Percentiles rank a stretch among this genome's conserved stretches.
phyloP scores from a whole-genome alignment of 805 yeast species.

The Lachancea nothofagi region DNA sequence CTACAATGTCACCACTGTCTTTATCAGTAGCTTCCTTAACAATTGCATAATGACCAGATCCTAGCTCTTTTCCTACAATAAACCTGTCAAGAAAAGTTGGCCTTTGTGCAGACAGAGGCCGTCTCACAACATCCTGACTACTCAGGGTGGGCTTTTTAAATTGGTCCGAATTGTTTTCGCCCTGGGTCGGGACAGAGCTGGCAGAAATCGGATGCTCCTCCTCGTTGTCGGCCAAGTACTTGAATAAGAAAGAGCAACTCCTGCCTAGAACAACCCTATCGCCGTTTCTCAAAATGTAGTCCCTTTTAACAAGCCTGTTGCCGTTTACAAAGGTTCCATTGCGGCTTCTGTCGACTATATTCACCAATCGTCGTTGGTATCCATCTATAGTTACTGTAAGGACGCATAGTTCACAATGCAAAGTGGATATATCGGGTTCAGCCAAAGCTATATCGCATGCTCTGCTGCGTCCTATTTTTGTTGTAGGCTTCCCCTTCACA shows the following conservation, averaged over 20 bases:
- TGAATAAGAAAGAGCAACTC: slow-evolving; percentile 46
- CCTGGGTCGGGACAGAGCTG: neutral
- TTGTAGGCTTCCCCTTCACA: slow-evolving; percentile 32
- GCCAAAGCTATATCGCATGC: slow-evolving; percentile 49
- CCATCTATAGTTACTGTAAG: slow-evolving; percentile 36
- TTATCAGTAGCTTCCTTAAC: slow-evolving; percentile 64
- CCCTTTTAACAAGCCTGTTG: slow-evolving; percentile 42
- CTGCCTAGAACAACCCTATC: slow-evolving; percentile 56
- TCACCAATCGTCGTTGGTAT: slow-evolving; percentile 34
- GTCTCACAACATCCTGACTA: slow-evolving; percentile 20
- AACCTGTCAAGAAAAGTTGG: slow-evolving; percentile 51
- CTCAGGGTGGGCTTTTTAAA: slow-evolving; percentile 29
- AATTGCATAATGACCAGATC: slow-evolving; percentile 77
- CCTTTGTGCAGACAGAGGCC: slow-evolving; percentile 13
- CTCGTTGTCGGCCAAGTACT: slow-evolving; percentile 32
- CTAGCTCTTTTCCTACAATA: slow-evolving; percentile 50
- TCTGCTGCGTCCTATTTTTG: slow-evolving; percentile 50
- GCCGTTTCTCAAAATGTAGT: slow-evolving; percentile 51
- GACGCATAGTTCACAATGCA: slow-evolving; percentile 51
- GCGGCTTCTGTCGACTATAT: slow-evolving; percentile 49
- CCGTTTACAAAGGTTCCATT: slow-evolving; percentile 69
- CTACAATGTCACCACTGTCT: slow-evolving; percentile 54
- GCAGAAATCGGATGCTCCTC: slow-evolving; percentile 5
- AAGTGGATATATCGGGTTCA: slow-evolving; percentile 61
- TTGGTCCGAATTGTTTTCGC: slow-evolving; percentile 1